These are phyloP conservation scores for barrel medic (Medicago truncatula) DNA, from an alignment of 306 rosid species.

Conservation along the genomic window DNA sequence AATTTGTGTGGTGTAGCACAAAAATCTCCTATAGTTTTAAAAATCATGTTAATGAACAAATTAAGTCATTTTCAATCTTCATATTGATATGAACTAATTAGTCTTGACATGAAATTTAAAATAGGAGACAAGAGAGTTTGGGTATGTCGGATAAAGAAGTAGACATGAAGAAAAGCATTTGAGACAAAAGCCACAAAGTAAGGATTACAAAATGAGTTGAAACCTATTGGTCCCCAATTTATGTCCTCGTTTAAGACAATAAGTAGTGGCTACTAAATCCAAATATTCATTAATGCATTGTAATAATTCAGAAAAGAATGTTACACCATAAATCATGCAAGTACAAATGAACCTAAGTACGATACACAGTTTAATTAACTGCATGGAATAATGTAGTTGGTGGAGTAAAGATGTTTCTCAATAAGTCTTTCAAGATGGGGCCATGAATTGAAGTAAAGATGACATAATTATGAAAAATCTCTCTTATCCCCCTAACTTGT, in stretches of 20 bases:
- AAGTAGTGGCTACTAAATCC: constrained; percentile 62
- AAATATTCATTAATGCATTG: constrained; percentile 66
- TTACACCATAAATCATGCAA: constrained; percentile 53
- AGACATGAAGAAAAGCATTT: constrained; percentile 59
- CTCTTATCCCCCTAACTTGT: too few relatives aligned
- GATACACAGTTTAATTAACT: not conserved
- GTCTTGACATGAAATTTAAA: constrained; percentile 35
- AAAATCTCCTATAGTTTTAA: constrained; percentile 37
- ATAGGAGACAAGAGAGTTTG: constrained; percentile 70
- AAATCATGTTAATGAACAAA: not conserved
- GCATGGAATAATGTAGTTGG: not conserved
- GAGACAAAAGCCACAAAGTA: constrained; percentile 69
- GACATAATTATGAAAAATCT: too few relatives aligned
- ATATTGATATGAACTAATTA: constrained; percentile 41
- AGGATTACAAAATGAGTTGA: constrained; percentile 70
- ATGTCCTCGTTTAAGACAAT: constrained; percentile 68
- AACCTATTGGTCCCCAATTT: constrained; percentile 77
- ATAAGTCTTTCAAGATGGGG: too few relatives aligned
- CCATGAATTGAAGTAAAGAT: too few relatives aligned
- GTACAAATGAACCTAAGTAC: constrained; percentile 37
- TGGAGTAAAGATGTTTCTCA: not conserved
- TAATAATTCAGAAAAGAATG: constrained; percentile 57
- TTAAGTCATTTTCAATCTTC: constrained; percentile 48
- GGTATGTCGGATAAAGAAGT: constrained; percentile 74
- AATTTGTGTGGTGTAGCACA: constrained; percentile 53